These are phyloP conservation scores for Paracorniculantispora psalliotae DNA, from an alignment of 2,329 filamentous ascomycete genomes.

Conservation along the genomic window DNA sequence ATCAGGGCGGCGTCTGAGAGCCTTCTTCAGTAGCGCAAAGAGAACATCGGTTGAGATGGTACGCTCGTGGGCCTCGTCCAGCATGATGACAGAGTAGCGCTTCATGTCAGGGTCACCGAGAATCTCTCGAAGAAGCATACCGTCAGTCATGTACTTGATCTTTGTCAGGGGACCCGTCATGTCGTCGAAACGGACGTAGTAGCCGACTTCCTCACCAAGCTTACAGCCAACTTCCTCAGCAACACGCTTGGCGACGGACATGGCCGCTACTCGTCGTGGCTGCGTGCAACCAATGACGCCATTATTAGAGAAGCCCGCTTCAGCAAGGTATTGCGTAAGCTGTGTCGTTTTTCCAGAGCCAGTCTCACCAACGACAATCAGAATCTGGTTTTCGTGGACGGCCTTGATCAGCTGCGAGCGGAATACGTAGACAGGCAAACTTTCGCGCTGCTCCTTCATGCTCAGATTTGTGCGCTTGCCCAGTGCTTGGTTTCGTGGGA, in stretches of 20 bases:
- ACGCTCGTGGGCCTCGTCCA: conserved; percentile 96
- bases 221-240: conserved; percentile 91
- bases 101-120: conserved; percentile 84
- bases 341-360: conserved; percentile 99
- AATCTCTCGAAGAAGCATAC: conserved; percentile 95
- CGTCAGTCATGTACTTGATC: conserved; percentile 99
- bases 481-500: conserved; percentile 71
- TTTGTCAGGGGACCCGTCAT: conserved; percentile 80
- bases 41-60: conserved; percentile 95
- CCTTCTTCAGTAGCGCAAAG: conserved; percentile 92
- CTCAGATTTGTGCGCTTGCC: conserved; percentile 85
- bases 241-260: conserved; percentile 96
- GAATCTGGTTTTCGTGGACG: conserved; percentile 77
- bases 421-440: conserved; percentile 84
- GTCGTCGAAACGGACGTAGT: conserved; percentile 97
- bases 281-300: conserved; percentile 96
- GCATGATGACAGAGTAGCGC: conserved; percentile 93
- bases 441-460: conserved; percentile 92
- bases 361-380: conserved; percentile 98
- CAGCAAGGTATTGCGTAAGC: conserved; percentile 88
- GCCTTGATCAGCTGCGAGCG: conserved; percentile 83
- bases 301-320: conserved; percentile 80
- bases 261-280: conserved; percentile 91
- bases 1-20: conserved; percentile 76
- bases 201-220: conserved; percentile 88